phyloP scores from a whole-genome alignment of 768 basidiomycete genomes.

The Amanita thiersii region DNA sequence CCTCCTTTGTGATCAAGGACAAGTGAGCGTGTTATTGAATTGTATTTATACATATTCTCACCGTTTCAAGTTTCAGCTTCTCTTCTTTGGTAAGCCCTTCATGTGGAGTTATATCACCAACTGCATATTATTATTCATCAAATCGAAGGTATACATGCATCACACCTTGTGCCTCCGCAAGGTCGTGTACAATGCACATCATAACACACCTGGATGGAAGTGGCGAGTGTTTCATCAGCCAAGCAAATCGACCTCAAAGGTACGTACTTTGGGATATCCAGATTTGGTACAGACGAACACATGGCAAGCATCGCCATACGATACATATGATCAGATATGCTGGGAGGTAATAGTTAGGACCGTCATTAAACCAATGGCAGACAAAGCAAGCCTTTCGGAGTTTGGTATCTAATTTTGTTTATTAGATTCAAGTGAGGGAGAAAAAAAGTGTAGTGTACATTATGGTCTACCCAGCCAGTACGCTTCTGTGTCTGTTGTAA shows the following conservation, averaged over 20 bases:
- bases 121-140: slow-evolving; percentile 25
- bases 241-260: background rate
- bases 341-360: slow-evolving; percentile 19
- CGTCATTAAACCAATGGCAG: background rate
- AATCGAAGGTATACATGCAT: background rate
- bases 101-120: slow-evolving; percentile 89
- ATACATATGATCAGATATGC: slow-evolving; percentile 96
- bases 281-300: slow-evolving; percentile 65
- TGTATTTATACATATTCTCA: slow-evolving; percentile 18
- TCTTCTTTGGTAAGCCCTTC: slow-evolving; percentile 80
- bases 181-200: slow-evolving; percentile 90
- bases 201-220: slow-evolving; percentile 59
- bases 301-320: slow-evolving; percentile 93
- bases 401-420: slow-evolving; percentile 54
- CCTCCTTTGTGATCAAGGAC: slow-evolving; percentile 40
- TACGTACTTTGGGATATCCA: slow-evolving; percentile 67
- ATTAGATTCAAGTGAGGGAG: slow-evolving; percentile 4
- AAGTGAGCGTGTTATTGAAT: background rate
- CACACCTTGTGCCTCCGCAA: slow-evolving; percentile 88
- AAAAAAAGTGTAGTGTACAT: slow-evolving; percentile 29
- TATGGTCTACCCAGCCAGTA: slow-evolving; percentile 89
- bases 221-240: background rate
- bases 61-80: slow-evolving; percentile 72
- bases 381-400: slow-evolving; percentile 60
- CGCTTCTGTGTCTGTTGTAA: slow-evolving; percentile 77